Conservation (phyloP, 2,329 filamentous ascomycete genomes). For the Chaetomium globosum region DNA sequence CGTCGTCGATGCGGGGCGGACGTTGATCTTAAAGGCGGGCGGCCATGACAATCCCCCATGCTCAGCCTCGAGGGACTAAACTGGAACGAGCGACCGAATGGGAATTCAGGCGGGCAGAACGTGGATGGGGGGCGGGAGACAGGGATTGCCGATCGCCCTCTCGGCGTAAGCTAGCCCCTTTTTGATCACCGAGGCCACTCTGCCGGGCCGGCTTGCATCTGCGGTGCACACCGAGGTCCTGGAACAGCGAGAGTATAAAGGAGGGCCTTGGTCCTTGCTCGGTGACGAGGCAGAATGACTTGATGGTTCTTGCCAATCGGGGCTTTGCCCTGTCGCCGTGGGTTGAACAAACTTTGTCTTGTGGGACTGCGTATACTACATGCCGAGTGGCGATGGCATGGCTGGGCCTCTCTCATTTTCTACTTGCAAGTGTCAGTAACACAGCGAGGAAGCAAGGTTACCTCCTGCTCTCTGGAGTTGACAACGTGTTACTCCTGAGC, state of each 20-base stretch:
- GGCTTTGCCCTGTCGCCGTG: background rate
- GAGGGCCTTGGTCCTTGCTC: background rate
- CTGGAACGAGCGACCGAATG: constrained; percentile 37
- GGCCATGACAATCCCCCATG: constrained; percentile 13
- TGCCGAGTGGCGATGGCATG: background rate
- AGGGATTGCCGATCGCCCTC: constrained; percentile 12
- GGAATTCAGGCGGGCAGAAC: constrained; percentile 9
- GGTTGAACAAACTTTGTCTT: constrained; percentile 1
- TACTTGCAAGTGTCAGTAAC: background rate
- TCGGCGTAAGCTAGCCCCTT: constrained; percentile 22
- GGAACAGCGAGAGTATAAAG: constrained; percentile 5
- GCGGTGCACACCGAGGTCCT: constrained; percentile 22
- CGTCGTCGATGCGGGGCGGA: constrained; percentile 18
- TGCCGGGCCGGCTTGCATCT: constrained; percentile 1
- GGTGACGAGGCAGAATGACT: background rate
- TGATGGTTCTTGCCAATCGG: constrained; percentile 9
- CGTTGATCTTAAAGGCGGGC: constrained; percentile 19
- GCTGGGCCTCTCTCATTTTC: background rate
- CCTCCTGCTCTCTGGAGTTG: background rate
- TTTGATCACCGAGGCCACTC: constrained; percentile 22
- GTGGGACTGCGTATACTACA: background rate
- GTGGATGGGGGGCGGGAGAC: constrained; percentile 12
- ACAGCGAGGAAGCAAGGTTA: background rate
- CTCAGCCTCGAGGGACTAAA: constrained; percentile 34
- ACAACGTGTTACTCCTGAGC: background rate